These are phyloP conservation scores for Leptodontidium sp. DNA, from an alignment of 2,329 filamentous ascomycete species.

Conservation along the genomic window DNA sequence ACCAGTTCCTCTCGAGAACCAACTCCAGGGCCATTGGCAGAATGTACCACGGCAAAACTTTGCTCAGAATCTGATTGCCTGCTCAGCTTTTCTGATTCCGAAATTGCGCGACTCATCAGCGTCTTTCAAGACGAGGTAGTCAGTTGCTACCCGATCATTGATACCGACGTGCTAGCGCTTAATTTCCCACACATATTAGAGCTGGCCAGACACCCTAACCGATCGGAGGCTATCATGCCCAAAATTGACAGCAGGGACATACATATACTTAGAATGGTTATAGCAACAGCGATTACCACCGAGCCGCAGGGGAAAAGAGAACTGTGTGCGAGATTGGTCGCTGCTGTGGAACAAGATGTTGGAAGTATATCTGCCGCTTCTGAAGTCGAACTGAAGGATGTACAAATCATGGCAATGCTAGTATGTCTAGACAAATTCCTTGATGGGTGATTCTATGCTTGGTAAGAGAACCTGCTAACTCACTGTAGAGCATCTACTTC, in stretches of 20 bases:
- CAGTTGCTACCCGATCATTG: slow-evolving; percentile 1
- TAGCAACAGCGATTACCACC: neutral
- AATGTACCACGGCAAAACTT: neutral
- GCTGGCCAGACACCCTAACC: neutral
- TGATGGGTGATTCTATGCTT: neutral
- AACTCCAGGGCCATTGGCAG: neutral
- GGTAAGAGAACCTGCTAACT: neutral
- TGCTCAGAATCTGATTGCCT: neutral
- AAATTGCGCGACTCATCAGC: neutral
- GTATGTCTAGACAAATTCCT: neutral
- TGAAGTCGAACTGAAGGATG: neutral
- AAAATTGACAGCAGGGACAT: neutral
- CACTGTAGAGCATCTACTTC: neutral
- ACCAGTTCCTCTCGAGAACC: neutral
- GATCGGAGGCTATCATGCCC: neutral
- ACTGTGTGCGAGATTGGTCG: neutral
- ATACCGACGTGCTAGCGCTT: neutral
- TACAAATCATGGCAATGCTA: neutral
- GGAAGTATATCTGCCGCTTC: neutral
- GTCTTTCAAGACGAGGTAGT: neutral
- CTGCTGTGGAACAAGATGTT: neutral
- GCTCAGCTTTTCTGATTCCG: neutral
- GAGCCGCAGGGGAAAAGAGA: neutral
- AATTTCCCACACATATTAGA: neutral
- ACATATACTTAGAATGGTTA: neutral